These are phyloP conservation scores for Pulveroboletus ravenelii DNA, from an alignment of 768 basidiomycete genomes.

Conservation along the genomic window DNA sequence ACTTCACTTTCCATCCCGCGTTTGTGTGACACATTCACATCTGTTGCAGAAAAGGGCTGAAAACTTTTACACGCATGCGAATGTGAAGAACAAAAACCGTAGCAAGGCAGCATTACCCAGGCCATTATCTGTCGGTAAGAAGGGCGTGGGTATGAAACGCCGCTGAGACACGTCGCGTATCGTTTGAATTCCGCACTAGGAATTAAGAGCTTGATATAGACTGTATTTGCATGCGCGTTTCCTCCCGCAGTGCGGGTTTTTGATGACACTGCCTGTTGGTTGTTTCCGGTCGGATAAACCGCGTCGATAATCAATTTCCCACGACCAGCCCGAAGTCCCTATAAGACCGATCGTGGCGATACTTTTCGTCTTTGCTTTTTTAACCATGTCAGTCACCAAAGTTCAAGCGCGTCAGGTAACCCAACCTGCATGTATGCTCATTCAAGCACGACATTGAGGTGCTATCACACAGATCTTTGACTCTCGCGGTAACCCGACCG, in stretches of 20 bases:
- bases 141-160: constrained; percentile 38
- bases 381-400: constrained; percentile 87
- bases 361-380: constrained; percentile 22
- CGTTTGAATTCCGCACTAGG: constrained; percentile 6
- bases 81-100: constrained; percentile 86
- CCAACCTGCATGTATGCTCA: neutral
- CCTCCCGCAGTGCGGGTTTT: neutral
- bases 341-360: constrained; percentile 19
- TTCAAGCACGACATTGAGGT: constrained; percentile 9
- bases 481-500: constrained; percentile 97
- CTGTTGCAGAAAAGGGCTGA: constrained; percentile 68
- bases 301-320: constrained; percentile 36
- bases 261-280: constrained; percentile 3
- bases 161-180: constrained; percentile 21
- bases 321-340: constrained; percentile 18
- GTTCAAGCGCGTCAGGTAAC: constrained; percentile 87
- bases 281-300: constrained; percentile 7
- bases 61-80: constrained; percentile 83
- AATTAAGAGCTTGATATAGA: constrained; percentile 8
- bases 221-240: constrained; percentile 1
- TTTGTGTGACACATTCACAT: constrained; percentile 8
- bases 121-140: constrained; percentile 51
- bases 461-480: constrained; percentile 80
- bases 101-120: constrained; percentile 57
- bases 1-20: constrained; percentile 3